Percentiles rank a stretch among this genome's conserved stretches.
These are phyloP conservation scores for Penicillium chermesinum DNA, from an alignment of 495 filamentous ascomycete genomes.

Conservation along the genomic window DNA sequence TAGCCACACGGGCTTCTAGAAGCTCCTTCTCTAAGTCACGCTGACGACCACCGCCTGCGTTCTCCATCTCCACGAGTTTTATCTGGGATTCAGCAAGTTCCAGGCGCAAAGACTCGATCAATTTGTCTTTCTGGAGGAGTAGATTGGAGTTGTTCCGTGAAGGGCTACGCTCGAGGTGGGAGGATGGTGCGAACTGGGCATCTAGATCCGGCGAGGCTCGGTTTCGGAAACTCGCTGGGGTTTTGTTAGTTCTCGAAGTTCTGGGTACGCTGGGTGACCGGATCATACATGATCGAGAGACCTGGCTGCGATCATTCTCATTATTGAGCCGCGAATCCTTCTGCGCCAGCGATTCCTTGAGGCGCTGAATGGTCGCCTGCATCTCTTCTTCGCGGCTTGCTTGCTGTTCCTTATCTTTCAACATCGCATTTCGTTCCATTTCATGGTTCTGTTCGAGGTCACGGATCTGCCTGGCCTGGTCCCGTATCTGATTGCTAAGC, in stretches of 20 bases:
- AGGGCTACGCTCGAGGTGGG: constrained; percentile 71
- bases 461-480: constrained; percentile 70
- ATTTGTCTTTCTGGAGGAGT: constrained; percentile 87
- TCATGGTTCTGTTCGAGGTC: constrained; percentile 90
- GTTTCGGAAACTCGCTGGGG: constrained; percentile 52
- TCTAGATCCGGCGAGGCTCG: constrained; percentile 46
- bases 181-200: constrained; percentile 84
- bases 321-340: constrained; percentile 53
- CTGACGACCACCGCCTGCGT: constrained; percentile 76
- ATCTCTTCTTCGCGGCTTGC: constrained; percentile 78
- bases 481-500: constrained; percentile 73
- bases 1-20: constrained; percentile 86
- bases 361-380: constrained; percentile 76
- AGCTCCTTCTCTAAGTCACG: constrained; percentile 83
- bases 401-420: constrained; percentile 88
- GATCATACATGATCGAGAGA: constrained; percentile 65
- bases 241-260: constrained; percentile 20
- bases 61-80: constrained; percentile 91
- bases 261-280: neutral
- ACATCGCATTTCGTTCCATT: constrained; percentile 77
- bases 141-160: constrained; percentile 83
- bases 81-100: constrained; percentile 94
- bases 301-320: constrained; percentile 58
- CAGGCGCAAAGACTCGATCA: constrained; percentile 86
- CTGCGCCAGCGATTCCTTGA: constrained; percentile 82